Evolutionary conservation across 345 rosid genomes (phyloP), one percentile per base, ranked within the genome.

Genomic region (Cardamine occulta): DNA sequence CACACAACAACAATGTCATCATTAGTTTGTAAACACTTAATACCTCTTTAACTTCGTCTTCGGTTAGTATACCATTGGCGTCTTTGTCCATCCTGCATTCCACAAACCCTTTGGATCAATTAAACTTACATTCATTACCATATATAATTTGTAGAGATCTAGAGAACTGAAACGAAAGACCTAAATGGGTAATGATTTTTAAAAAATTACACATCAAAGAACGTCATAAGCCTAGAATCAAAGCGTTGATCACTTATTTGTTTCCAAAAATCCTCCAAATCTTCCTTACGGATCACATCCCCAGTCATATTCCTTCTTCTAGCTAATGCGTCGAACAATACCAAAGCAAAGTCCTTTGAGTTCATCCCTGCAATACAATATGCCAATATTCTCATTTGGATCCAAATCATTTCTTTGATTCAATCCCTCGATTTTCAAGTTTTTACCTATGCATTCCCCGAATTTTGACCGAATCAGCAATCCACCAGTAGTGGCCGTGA

Each of bases 71-170:
- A 15, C 95, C 95, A 84, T 89, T 84, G 8, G 83, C 88, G 70
- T 89, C 86, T 80, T 87, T 87, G 77, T 89, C 95, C 75, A 89
- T 91, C 91, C 95, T 87, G 85, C 63, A 39, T 19, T 58, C 21
- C 7, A 51, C 35, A 68, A 29, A 60, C 8, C 40, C 11, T n/a
- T 47, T 23, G 66, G 12, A 58, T 66, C 11, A 66, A 19, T 19
- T 19, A 66, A 65, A 15, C 24, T 49, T 39, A 31, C 17, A 66
- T 53, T 47, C 17, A 17, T 49, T 2, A 64, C 45, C 54, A 59
- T 17, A 37, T 19, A 60, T 11, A 3, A 42, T 11, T 60, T 51
- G 28, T 32, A 49, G 35, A 73, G 74, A 23, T 40, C 54, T 10
- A 28, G 7, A 31, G 19, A 52, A 56, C 60, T 8, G 21, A 52